Evolutionary conservation across 768 basidiomycete species (phyloP).

Genomic region (Suillus subluteus): DNA sequence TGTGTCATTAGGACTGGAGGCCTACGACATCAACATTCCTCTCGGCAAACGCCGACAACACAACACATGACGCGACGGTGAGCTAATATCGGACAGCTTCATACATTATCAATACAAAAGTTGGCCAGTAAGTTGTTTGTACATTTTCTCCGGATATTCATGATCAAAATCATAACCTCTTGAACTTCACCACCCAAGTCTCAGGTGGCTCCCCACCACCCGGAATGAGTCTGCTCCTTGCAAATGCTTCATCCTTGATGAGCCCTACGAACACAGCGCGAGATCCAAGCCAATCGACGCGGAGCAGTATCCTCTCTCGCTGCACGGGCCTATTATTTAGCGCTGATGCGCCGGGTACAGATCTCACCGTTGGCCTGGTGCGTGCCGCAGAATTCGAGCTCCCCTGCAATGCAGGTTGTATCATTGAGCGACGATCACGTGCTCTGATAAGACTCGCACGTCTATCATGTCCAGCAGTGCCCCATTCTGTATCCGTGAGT

Average conservation of each 20-base stretch:
- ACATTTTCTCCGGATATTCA: neutral
- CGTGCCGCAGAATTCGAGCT: neutral
- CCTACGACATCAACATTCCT: too few species aligned
- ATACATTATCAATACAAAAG: neutral
- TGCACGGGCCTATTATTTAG: neutral
- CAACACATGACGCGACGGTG: too few species aligned
- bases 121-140: neutral
- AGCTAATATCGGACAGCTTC: neutral
- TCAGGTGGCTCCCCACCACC: constrained; percentile 8
- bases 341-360: neutral
- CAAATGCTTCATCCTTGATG: constrained; percentile 12
- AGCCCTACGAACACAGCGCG: constrained; percentile 9
- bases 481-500: constrained; percentile 13
- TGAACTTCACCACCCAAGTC: constrained; percentile 16
- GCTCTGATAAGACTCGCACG: constrained; percentile 10
- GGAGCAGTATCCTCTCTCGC: neutral
- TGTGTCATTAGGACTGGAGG: too few species aligned
- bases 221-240: constrained; percentile 13
- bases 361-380: neutral
- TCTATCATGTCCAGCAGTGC: neutral
- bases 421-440: constrained; percentile 6
- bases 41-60: too few species aligned
- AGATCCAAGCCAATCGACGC: constrained; percentile 17
- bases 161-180: neutral
- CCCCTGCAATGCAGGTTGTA: neutral